Percentiles rank a stretch among this genome's conserved stretches.
These are phyloP conservation scores for Cucumis hystrix DNA, from an alignment of 306 rosid genomes.

Conservation along the genomic window DNA sequence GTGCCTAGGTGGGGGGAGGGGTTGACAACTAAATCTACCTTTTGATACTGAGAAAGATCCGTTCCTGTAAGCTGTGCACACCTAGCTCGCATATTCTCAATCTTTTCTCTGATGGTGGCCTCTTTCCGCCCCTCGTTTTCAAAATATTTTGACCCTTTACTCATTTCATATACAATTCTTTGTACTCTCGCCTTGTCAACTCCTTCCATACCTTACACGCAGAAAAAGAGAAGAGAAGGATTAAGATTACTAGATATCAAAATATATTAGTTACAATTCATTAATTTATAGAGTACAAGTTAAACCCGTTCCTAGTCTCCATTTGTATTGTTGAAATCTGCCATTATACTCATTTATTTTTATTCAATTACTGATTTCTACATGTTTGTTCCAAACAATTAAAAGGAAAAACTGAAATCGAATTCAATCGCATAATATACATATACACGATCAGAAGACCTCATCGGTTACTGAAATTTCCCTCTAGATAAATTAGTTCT, in stretches of 20 bases:
- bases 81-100: conserved; percentile 51
- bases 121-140: conserved; percentile 86
- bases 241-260: background rate
- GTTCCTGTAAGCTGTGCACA: conserved; percentile 36
- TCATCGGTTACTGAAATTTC: background rate
- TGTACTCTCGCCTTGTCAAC: conserved; percentile 91
- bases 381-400: background rate
- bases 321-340: background rate
- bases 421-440: background rate
- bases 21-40: conserved; percentile 19
- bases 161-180: conserved; percentile 76
- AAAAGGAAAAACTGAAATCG: background rate
- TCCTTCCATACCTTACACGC: conserved; percentile 71
- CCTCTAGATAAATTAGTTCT: background rate
- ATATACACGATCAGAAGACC: background rate
- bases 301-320: background rate
- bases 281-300: background rate
- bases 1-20: background rate
- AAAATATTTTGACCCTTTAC: conserved; percentile 87
- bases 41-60: conserved; percentile 39
- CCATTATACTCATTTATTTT: background rate
- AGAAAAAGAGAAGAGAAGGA: background rate
- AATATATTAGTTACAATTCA: background rate
- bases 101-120: conserved; percentile 49
- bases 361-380: background rate